phyloP scores from a whole-genome alignment of 176 grass and related monocot species.

The Puya raimondii region DNA sequence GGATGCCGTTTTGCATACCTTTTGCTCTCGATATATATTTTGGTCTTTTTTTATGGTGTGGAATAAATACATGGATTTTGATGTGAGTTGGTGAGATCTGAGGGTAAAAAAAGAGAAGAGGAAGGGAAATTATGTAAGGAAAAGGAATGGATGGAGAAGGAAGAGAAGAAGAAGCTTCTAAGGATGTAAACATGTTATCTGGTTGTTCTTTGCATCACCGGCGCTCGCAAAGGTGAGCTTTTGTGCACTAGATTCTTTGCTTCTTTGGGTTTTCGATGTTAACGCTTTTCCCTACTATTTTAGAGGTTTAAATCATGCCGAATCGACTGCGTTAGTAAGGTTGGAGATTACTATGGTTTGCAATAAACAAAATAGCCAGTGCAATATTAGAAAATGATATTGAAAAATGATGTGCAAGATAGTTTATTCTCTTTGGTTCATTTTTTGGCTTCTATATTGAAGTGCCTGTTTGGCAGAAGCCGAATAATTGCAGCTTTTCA shows the following conservation, averaged over 20 bases:
- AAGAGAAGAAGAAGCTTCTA: constrained; percentile 7
- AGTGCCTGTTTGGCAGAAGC: no score
- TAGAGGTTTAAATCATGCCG: not conserved
- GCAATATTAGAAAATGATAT: no score
- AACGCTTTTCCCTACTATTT: not conserved
- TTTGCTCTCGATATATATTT: not conserved
- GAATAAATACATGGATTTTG: not conserved
- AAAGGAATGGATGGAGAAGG: constrained; percentile 7
- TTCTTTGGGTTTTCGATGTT: not conserved
- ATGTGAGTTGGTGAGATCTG: not conserved
- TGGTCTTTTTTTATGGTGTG: not conserved
- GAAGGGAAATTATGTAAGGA: not conserved
- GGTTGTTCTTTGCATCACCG: constrained; percentile 28
- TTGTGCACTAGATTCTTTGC: not conserved
- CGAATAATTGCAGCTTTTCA: no score
- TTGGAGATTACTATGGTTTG: no score
- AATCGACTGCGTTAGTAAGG: no score
- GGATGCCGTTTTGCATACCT: not conserved
- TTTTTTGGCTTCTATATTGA: no score
- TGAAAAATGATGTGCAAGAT: no score
- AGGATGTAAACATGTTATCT: not conserved
- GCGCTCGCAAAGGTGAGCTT: constrained; percentile 48
- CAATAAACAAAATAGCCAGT: no score
- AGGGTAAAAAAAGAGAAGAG: not conserved
- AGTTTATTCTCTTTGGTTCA: no score